Conservation (phyloP, 129 eudicot genomes). For the Flaveria brownii region DNA sequence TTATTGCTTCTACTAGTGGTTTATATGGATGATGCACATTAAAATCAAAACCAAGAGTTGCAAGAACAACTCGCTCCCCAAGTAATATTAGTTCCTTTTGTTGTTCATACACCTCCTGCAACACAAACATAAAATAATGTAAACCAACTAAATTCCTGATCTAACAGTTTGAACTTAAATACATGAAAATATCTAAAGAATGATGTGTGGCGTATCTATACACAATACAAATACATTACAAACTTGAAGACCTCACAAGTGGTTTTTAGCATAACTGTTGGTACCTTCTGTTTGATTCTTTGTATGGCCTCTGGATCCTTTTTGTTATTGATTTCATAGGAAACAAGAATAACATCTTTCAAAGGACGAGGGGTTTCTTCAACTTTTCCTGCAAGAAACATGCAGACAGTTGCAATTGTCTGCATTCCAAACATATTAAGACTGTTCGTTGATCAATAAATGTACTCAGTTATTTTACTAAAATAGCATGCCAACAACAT, state of each 20-base stretch:
- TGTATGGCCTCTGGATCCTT: conserved; percentile 88
- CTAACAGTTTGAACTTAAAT: neutral
- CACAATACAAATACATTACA: neutral
- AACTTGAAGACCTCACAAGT: neutral
- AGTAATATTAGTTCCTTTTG: conserved; percentile 81
- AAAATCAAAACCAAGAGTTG: conserved; percentile 83
- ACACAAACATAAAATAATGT: conserved; percentile 8
- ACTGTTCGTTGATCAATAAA: neutral
- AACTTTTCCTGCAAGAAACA: conserved; percentile 99
- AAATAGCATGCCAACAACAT: neutral
- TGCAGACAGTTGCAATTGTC: conserved; percentile 95
- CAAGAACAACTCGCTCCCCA: conserved; percentile 87
- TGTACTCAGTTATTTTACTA: neutral
- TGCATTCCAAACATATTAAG: conserved; percentile 43
- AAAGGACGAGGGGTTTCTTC: conserved; percentile 98
- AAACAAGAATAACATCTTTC: conserved; percentile 90
- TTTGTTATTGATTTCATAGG: conserved; percentile 85
- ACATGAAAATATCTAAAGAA: neutral
- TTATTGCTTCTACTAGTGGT: conserved; percentile 93
- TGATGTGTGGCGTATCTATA: too few species aligned
- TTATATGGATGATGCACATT: conserved; percentile 91
- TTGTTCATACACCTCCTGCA: conserved; percentile 95
- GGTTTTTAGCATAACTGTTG: conserved; percentile 1
- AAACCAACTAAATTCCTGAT: neutral
- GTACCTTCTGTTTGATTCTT: conserved; percentile 96